Conservation (phyloP, 2,329 filamentous ascomycete species). For the Calonectria ilicicola region DNA sequence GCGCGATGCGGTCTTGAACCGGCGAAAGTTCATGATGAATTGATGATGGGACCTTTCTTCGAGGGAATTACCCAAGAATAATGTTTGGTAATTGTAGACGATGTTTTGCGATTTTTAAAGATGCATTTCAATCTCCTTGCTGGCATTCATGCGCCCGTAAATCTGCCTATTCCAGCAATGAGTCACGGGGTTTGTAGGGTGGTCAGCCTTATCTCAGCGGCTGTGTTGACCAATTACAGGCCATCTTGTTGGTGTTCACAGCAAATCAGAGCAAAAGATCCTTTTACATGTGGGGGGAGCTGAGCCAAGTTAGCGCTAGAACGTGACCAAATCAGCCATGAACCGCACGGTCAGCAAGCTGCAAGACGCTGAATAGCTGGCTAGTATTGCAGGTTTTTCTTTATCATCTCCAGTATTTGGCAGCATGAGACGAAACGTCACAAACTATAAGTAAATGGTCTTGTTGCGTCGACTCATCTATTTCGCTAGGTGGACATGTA, state of each 20-base stretch:
- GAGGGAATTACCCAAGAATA: not conserved
- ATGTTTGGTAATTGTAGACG: not conserved
- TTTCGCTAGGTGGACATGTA: no score
- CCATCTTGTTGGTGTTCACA: not conserved
- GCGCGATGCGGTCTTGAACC: not conserved
- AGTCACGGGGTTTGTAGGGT: not conserved
- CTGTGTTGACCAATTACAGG: not conserved
- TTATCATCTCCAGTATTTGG: no score
- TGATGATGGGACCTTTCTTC: not conserved
- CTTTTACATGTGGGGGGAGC: not conserved
- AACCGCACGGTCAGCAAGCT: not conserved
- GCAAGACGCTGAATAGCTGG: not conserved
- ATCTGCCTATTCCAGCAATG: not conserved
- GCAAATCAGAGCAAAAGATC: not conserved
- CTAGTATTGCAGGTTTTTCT: no score
- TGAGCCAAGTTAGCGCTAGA: not conserved
- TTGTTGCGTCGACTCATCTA: no score
- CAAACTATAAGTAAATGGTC: no score
- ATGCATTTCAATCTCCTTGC: not conserved
- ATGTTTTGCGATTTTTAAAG: not conserved
- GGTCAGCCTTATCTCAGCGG: not conserved
- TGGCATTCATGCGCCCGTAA: not conserved
- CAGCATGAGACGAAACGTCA: no score
- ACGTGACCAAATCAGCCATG: not conserved
- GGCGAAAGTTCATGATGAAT: not conserved